A percentile compares a stretch with the other conserved stretches of the same genome.
phyloP scores from a whole-genome alignment of 1,139 yeast genomes.

The Keqinozyma sinolaborantium region DNA sequence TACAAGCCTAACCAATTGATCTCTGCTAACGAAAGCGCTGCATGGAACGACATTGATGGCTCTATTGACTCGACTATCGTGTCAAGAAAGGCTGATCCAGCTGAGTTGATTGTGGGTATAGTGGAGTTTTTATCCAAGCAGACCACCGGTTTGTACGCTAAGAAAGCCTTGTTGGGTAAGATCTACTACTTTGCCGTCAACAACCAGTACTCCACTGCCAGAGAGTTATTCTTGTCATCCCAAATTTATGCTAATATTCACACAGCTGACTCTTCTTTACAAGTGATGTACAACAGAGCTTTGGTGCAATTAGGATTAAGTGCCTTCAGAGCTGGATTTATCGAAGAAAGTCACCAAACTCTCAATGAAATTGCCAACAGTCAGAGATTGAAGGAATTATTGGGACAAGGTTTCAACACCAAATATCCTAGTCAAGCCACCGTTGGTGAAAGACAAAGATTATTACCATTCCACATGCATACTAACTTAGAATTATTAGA shows the following conservation, averaged over 20 bases:
- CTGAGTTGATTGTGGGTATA: conserved; percentile 58
- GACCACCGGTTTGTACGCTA: conserved; percentile 64
- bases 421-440: conserved; percentile 57
- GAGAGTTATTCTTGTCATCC: conserved; percentile 82
- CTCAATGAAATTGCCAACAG: conserved; percentile 88
- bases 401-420: conserved; percentile 89
- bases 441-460: conserved; percentile 70
- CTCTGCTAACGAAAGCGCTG: conserved; percentile 60
- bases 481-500: conserved; percentile 93
- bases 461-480: conserved; percentile 98
- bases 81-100: conserved; percentile 28
- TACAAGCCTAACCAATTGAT: conserved; percentile 85
- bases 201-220: conserved; percentile 77
- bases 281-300: conserved; percentile 91
- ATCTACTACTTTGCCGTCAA: conserved; percentile 91
- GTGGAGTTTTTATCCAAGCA: conserved; percentile 66
- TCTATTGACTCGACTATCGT: conserved; percentile 28
- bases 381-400: conserved; percentile 82
- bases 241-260: conserved; percentile 82
- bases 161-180: conserved; percentile 80
- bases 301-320: conserved; percentile 93
- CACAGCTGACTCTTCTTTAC: conserved; percentile 79
- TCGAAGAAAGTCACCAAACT: conserved; percentile 83
- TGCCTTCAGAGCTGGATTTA: conserved; percentile 89
- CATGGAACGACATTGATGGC: conserved; percentile 55